phyloP scores from a whole-genome alignment of 257 asterid genomes.

The Solanum gracilifrons region DNA sequence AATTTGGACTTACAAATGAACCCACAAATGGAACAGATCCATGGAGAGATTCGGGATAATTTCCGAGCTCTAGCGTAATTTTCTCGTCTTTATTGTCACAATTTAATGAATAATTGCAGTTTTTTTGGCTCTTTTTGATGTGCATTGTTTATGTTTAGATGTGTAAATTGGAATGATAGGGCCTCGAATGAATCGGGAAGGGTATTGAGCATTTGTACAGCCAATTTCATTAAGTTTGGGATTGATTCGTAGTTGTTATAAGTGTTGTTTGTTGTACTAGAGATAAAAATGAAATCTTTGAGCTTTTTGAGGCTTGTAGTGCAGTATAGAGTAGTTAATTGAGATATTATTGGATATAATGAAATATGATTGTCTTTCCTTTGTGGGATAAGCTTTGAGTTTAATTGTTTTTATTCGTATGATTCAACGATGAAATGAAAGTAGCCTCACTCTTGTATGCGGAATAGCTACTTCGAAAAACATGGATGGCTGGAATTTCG shows the following conservation, averaged over 20 bases:
- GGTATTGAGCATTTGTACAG: not conserved
- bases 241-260: not conserved
- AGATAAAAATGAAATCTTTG: not conserved
- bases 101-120: not conserved
- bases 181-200: not conserved
- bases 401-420: not conserved
- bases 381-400: not conserved
- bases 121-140: not conserved
- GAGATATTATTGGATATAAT: not conserved
- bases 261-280: not conserved
- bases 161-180: not conserved
- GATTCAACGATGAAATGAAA: not conserved
- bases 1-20: conserved; percentile 55
- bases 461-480: not conserved
- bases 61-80: conserved; percentile 75
- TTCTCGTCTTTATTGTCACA: not conserved
- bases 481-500: not conserved
- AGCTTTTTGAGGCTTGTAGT: not conserved
- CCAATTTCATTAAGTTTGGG: not conserved
- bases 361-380: not conserved
- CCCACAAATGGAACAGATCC: conserved; percentile 97
- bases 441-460: not conserved
- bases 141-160: not conserved
- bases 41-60: conserved; percentile 78
- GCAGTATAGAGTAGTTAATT: not conserved